Percentiles rank a stretch among this genome's conserved stretches.
These are phyloP conservation scores for Eurotiales sp. DNA, from an alignment of 2,329 filamentous ascomycete species.

Conservation along the genomic window DNA sequence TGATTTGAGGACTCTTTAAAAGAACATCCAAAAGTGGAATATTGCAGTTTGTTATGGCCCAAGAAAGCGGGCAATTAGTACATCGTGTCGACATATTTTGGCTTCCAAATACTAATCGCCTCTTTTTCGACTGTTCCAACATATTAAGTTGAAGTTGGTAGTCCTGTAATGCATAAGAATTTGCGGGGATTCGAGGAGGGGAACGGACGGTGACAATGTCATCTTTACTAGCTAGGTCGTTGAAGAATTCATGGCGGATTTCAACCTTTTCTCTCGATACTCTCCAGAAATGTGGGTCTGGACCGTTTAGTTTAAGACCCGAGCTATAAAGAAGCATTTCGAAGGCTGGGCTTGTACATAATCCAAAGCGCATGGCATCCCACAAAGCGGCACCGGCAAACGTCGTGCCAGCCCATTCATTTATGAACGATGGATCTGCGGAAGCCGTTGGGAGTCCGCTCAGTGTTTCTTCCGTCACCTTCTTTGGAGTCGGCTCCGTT, in stretches of 20 bases:
- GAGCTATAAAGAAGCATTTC: constrained; percentile 3
- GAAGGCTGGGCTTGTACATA: constrained; percentile 12
- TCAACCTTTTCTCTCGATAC: background rate
- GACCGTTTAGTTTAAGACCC: constrained; percentile 1
- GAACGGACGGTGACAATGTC: background rate
- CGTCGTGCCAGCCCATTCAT: constrained; percentile 8
- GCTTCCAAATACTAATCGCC: constrained; percentile 18
- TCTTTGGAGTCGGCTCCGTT: constrained; percentile 1
- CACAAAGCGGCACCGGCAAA: constrained; percentile 12
- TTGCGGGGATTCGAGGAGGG: background rate
- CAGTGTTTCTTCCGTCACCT: constrained; percentile 13
- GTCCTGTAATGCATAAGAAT: too few species aligned
- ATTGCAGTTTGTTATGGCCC: constrained; percentile 4
- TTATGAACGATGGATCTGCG: constrained; percentile 5
- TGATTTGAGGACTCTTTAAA: constrained; percentile 7
- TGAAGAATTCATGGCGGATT: background rate
- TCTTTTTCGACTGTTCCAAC: constrained; percentile 21
- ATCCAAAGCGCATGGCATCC: constrained; percentile 8
- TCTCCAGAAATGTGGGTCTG: constrained; percentile 8
- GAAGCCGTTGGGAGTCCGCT: background rate
- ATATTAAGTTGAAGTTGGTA: constrained; percentile 21
- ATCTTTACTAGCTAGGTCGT: background rate
- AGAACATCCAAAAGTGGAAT: constrained; percentile 12
- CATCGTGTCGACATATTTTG: too few species aligned
- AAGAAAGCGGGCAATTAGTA: constrained; percentile 4